phyloP scores from a whole-genome alignment of 768 basidiomycete genomes.

The Boletus vinaceobasis region DNA sequence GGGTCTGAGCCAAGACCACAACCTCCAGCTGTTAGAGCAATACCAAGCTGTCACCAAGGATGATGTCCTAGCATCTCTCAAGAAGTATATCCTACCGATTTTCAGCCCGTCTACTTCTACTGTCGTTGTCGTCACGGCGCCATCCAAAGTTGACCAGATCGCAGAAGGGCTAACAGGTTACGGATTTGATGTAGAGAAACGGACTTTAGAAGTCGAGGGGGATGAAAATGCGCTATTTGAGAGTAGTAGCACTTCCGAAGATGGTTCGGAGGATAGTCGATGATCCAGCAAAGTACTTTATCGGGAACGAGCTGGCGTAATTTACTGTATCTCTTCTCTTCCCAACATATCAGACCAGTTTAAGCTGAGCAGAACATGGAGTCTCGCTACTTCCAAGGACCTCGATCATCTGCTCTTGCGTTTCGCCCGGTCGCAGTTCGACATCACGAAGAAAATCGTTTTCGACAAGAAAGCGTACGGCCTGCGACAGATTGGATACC shows the following conservation, averaged over 20 bases:
- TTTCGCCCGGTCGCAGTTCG: constrained; percentile 78
- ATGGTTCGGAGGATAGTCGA: constrained; percentile 21
- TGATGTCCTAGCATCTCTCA: constrained; percentile 67
- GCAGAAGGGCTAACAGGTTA: constrained; percentile 53
- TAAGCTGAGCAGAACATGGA: not conserved
- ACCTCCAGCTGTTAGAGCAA: constrained; percentile 71
- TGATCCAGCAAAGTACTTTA: not conserved
- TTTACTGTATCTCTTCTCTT: not conserved
- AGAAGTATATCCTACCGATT: constrained; percentile 77
- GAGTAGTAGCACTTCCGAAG: constrained; percentile 31
- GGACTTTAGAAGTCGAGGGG: constrained; percentile 59
- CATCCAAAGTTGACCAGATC: constrained; percentile 74
- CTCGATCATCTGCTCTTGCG: constrained; percentile 58
- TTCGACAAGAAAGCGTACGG: constrained; percentile 84
- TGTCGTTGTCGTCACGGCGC: constrained; percentile 79
- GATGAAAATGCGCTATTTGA: constrained; percentile 43
- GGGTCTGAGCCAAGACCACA: constrained; percentile 70
- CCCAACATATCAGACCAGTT: not conserved
- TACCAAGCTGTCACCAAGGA: constrained; percentile 77
- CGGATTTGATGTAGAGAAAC: constrained; percentile 81
- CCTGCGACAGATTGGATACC: constrained; percentile 89
- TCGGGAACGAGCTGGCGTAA: not conserved
- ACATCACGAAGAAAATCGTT: constrained; percentile 84
- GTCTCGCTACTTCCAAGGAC: constrained; percentile 40
- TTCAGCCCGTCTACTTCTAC: constrained; percentile 77